Base-by-base conservation (phyloP, 1,139 yeast species). In the Taphrina communis region DNA sequence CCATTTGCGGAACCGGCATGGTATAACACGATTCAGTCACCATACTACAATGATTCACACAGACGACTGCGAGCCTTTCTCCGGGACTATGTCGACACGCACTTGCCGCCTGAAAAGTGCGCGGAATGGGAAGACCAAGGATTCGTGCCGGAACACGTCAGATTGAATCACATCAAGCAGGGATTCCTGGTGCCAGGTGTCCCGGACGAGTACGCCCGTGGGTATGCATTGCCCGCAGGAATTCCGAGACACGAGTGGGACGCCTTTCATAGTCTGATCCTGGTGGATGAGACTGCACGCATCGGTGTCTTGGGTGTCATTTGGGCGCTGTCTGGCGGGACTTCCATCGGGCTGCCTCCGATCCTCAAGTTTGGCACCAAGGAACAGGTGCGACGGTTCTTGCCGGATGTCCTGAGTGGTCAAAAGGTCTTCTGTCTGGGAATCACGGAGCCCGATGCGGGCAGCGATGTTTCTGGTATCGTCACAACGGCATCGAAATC, bases 191-290 rank as follows among this genome's bases (percentile, higher is more conserved):
- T 62, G 72, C 79, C 38, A 60, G 90, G 86, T 65, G 82, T 90
- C 74, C 55, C 60, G 14, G 25, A 53, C 3, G 58, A 53, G 42
- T 25, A 36, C 21, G 12, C 42, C 6, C 14, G 1, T 11, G 61
- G 51, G 14, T 17, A n/a, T 11, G 89, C 90, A 80, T 96, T 97
- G 63, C 84, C 90, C 78, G 81, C 88, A 73, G 85, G 89, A 62
- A 78, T 83, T 57, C 96, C 90, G 80, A 96, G 97, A 66, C 95
- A 90, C 73, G 80, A 82, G 71, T 90, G 97, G 97, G 96, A 89
- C 81, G 94, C 90, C 67, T 90, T 96, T 96, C 89, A 87, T 77
- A 89, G 90, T 81, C 84, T 90, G 78, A 90, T 88, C 53, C 84
- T 88, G 62, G 82, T 90, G 71, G 86, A 86, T 75, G 87, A 86